Conservation (phyloP, 2,329 filamentous ascomycete genomes). For the Paecilomyces formosus region DNA sequence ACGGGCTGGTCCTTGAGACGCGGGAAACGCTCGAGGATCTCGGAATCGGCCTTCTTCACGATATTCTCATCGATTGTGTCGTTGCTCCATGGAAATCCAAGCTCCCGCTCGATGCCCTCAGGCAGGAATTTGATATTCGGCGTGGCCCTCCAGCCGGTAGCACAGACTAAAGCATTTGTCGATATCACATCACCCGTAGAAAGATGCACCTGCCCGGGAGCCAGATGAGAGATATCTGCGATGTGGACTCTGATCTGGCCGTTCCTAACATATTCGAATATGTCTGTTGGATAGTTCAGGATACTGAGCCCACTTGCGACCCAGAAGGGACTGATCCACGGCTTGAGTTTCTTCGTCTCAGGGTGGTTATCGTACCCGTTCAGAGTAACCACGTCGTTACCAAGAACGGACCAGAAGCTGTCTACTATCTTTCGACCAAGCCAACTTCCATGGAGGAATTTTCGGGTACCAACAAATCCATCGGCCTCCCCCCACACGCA, state of each 20-base stretch:
- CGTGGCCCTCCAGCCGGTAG: conserved; percentile 50
- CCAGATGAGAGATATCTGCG: conserved; percentile 46
- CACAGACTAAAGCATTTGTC: conserved; percentile 47
- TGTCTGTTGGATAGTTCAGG: conserved; percentile 51
- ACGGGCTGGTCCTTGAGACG: conserved; percentile 1
- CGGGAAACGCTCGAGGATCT: conserved; percentile 3
- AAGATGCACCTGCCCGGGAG: conserved; percentile 40
- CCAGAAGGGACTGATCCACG: conserved; percentile 44
- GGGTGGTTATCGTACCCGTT: conserved; percentile 40
- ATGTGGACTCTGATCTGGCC: conserved; percentile 50
- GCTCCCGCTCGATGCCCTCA: neutral
- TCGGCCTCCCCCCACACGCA: conserved; percentile 63
- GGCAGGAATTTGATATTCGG: conserved; percentile 42
- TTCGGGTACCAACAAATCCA: conserved; percentile 43
- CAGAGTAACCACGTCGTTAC: conserved; percentile 40
- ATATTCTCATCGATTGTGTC: conserved; percentile 2
- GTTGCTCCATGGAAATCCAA: conserved; percentile 2
- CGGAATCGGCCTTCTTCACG: conserved; percentile 10
- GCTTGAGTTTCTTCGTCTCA: conserved; percentile 39
- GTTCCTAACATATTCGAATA: conserved; percentile 49
- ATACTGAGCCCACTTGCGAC: conserved; percentile 52
- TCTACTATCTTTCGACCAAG: conserved; percentile 43
- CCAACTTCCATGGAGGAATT: conserved; percentile 45
- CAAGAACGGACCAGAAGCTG: conserved; percentile 48
- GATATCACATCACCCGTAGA: conserved; percentile 37